Evolutionary conservation across 345 rosid species (phyloP).

Genomic region (Crucihimalaya himalaica): DNA sequence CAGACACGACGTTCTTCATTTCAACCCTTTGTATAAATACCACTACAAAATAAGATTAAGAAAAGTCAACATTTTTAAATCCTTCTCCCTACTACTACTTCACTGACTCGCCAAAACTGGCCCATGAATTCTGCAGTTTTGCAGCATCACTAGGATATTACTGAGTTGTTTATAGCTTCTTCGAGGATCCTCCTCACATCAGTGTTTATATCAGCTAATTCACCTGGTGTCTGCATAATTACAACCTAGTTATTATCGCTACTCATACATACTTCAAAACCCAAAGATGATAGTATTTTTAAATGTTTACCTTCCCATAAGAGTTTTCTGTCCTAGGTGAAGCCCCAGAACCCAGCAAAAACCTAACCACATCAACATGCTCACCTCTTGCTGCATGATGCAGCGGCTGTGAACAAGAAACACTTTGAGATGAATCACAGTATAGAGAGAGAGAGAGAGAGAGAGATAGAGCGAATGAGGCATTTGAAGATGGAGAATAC

Average conservation of each 20-base stretch:
- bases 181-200: slow-evolving; percentile 61
- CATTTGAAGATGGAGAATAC: slow-evolving; percentile 34
- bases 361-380: slow-evolving; percentile 65
- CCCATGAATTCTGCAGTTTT: neutral
- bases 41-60: neutral
- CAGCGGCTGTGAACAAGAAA: slow-evolving; percentile 64
- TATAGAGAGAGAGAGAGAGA: neutral
- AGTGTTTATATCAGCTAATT: slow-evolving; percentile 60
- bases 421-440: neutral
- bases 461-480: neutral
- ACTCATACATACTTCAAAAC: neutral
- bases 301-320: slow-evolving; percentile 67
- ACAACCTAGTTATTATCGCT: slow-evolving; percentile 32
- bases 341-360: slow-evolving; percentile 71
- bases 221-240: slow-evolving; percentile 58
- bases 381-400: slow-evolving; percentile 98
- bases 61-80: neutral
- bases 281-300: neutral
- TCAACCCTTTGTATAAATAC: slow-evolving; percentile 5
- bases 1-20: neutral
- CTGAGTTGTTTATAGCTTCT: slow-evolving; percentile 39
- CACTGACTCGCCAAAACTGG: slow-evolving; percentile 17
- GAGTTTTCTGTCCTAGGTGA: slow-evolving; percentile 56
- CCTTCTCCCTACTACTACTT: slow-evolving; percentile 2
- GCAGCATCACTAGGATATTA: neutral